A percentile compares a stretch with the other conserved stretches of the same genome.
These are phyloP conservation scores for Silene latifolia DNA, from an alignment of 148 eudicot genomes.

Conservation along the genomic window DNA sequence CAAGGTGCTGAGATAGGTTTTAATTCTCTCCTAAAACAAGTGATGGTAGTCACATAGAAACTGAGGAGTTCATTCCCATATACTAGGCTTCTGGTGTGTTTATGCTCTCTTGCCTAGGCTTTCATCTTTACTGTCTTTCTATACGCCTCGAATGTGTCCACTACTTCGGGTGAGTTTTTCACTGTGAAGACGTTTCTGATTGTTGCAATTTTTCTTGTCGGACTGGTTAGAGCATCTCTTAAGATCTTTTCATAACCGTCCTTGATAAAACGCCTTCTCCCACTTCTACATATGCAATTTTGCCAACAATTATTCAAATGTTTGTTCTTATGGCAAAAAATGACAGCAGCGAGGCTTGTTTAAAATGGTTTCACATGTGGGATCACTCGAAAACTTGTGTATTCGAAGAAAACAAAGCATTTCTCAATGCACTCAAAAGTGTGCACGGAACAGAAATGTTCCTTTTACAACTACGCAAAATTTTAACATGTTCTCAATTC, in stretches of 20 bases:
- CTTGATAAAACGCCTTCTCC: constrained; percentile 32
- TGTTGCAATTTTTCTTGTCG: constrained; percentile 22
- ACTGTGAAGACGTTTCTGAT: constrained; percentile 27
- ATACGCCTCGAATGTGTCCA: constrained; percentile 31
- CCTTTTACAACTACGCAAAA: too few species aligned
- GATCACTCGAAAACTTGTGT: too few species aligned
- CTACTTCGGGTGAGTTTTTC: constrained; percentile 29
- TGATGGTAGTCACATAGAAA: constrained; percentile 30
- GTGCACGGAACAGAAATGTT: too few species aligned
- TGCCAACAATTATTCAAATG: too few species aligned
- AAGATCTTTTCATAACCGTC: constrained; percentile 34
- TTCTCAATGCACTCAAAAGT: too few species aligned
- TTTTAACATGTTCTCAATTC: too few species aligned
- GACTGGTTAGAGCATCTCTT: constrained; percentile 16
- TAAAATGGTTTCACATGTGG: too few species aligned
- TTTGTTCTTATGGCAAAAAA: too few species aligned
- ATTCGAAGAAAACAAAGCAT: too few species aligned
- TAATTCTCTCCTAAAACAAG: constrained; percentile 18
- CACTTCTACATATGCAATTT: constrained; percentile 29
- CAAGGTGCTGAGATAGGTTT: constrained; percentile 24
- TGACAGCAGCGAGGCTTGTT: too few species aligned
- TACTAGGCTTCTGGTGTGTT: constrained; percentile 32
- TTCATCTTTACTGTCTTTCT: constrained; percentile 34
- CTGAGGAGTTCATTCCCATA: constrained; percentile 37
- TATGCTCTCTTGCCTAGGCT: constrained; percentile 23